Evolutionary conservation across 2,329 filamentous ascomycete genomes (phyloP), one percentile per base, ranked within the genome.

Genomic region (Colletotrichum cordylinicola): DNA sequence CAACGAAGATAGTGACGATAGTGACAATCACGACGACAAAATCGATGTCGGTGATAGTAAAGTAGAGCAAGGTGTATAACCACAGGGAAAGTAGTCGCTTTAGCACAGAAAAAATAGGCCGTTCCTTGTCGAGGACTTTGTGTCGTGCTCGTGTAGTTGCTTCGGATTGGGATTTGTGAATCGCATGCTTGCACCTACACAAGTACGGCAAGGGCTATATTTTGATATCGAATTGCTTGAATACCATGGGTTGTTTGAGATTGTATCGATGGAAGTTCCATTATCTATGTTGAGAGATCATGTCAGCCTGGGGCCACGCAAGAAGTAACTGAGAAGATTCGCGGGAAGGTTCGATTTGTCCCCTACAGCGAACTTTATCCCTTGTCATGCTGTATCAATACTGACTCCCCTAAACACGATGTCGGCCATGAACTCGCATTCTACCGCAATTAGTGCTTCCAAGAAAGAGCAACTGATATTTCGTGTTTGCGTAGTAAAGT

Each of bases 1-100:
- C n/a, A 0, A 39, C 37, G 15, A 39, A 15, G 16, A 18, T 9
- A 8, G 33, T 35, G 24, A 24, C 24, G 24, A 24, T 24, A 24
- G 24, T 4, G 24, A 24, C 24, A 43, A n/a, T n/a, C n/a, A 10
- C 16, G 39, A 43, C 39, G 5, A 1, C 0, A n/a, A n/a, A 24
- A 24, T 24, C 24, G 24, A 24, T 24, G 24, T 24, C 24, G 24
- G 24, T 24, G 24, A 24, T n/a, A n/a, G 39, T 1, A 18, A 4
- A 43, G 39, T 18, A 43, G 18, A 43, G 18, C n/a, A 43, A 43
- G 18, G 24, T 24, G 1, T 10, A 43, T n/a, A 1, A 43, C 16
- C 18, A 43, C 18, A 43, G 39, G 16, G 10, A 43, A 43, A n/a
- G 39, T n/a, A 43, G 39, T 43, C 39, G 39, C 8, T n/a, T 2